Percentiles rank a stretch among this genome's conserved stretches.
phyloP scores from a whole-genome alignment of 495 filamentous ascomycete genomes.

The Niebla homalea region DNA sequence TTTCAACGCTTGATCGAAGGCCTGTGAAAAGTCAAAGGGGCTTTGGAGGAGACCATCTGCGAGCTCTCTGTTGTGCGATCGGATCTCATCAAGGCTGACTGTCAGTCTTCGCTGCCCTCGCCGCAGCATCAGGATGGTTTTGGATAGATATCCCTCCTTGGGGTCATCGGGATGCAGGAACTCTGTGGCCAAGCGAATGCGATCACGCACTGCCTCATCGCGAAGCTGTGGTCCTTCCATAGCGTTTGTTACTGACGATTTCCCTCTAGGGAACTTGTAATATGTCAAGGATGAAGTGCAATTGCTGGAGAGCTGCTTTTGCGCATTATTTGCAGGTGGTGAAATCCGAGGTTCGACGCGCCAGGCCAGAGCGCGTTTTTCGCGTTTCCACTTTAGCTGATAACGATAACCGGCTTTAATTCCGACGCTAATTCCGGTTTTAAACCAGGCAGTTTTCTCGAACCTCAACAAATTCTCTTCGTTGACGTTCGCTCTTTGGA shows the following conservation, averaged over 20 bases:
- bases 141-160: slow-evolving; percentile 49
- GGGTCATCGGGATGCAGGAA: slow-evolving; percentile 75
- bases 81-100: slow-evolving; percentile 83
- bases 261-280: no score
- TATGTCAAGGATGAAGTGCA: no score
- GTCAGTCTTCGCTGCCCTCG: slow-evolving; percentile 60
- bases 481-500: not conserved
- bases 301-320: not conserved
- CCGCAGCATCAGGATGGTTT: slow-evolving; percentile 87
- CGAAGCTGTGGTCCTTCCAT: slow-evolving; percentile 66
- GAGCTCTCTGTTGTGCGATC: slow-evolving; percentile 76
- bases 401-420: no score
- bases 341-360: not conserved
- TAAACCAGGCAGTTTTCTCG: not conserved
- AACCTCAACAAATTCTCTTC: not conserved
- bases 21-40: slow-evolving; percentile 77
- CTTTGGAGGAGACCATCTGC: slow-evolving; percentile 76
- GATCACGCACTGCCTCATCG: slow-evolving; percentile 70
- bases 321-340: not conserved
- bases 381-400: no score
- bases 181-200: slow-evolving; percentile 65
- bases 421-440: no score
- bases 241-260: not conserved
- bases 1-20: slow-evolving; percentile 82
- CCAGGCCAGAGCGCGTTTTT: no score